Percentiles rank a stretch among this genome's conserved stretches.
These are phyloP conservation scores for Nemania sp. DNA, from an alignment of 2,329 filamentous ascomycete genomes.

Conservation along the genomic window DNA sequence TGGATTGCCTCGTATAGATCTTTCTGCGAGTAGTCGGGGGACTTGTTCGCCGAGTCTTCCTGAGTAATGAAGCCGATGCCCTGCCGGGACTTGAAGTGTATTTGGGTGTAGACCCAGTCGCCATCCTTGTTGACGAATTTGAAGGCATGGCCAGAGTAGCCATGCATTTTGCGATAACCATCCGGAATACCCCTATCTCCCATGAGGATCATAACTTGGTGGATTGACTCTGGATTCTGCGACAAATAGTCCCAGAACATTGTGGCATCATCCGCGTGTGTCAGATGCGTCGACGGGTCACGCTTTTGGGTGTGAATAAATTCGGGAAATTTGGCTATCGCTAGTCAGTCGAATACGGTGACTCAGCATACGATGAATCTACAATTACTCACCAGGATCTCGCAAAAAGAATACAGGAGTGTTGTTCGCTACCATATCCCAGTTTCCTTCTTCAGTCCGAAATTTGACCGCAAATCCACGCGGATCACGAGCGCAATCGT, in stretches of 20 bases:
- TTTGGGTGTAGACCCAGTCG: slow-evolving; percentile 73
- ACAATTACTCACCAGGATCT: slow-evolving; percentile 60
- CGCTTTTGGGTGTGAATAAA: slow-evolving; percentile 82
- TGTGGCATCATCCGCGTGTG: slow-evolving; percentile 61
- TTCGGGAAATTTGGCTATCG: slow-evolving; percentile 74
- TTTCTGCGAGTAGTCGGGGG: slow-evolving; percentile 72
- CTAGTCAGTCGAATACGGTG: background rate
- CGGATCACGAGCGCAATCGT: slow-evolving; percentile 67
- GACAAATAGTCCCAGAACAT: slow-evolving; percentile 75
- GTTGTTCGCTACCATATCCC: slow-evolving; percentile 79
- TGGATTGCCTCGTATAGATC: slow-evolving; percentile 74
- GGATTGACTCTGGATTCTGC: slow-evolving; percentile 73
- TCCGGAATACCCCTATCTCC: slow-evolving; percentile 74
- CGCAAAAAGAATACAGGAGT: slow-evolving; percentile 82
- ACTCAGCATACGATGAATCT: background rate
- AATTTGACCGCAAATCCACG: slow-evolving; percentile 81
- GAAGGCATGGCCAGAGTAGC: slow-evolving; percentile 74
- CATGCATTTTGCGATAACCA: slow-evolving; percentile 75
- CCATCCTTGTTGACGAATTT: slow-evolving; percentile 76
- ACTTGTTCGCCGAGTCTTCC: slow-evolving; percentile 67
- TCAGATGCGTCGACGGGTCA: slow-evolving; percentile 76
- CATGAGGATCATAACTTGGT: slow-evolving; percentile 75
- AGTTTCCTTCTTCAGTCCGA: slow-evolving; percentile 79
- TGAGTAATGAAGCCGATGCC: slow-evolving; percentile 71
- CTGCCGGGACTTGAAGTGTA: slow-evolving; percentile 73